Evolutionary conservation across 176 grass and related monocot genomes (phyloP), one percentile per base, ranked within the genome.

Genomic region (Avena sativa): DNA sequence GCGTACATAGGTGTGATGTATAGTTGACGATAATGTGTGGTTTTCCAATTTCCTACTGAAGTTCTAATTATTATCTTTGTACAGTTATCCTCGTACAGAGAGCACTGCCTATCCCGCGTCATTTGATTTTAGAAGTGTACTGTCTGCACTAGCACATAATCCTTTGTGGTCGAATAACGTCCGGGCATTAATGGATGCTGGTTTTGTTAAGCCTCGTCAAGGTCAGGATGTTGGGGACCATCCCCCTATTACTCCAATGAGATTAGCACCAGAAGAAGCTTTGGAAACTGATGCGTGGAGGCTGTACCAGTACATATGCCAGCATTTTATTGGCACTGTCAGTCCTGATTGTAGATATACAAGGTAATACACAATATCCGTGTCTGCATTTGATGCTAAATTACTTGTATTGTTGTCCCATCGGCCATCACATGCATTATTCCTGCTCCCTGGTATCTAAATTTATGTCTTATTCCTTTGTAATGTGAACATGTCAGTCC

Each of bases 51-150:
- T 19, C 43, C 59, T 81, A 48, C 68, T 78, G 3, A 56, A 79
- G 63, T 69, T 73, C 73, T 85, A 58, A 81, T 47, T 20, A 20
- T 48, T 81, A 71, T 84, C 75, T 87, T 90, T 88, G 79, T 84
- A 82, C 87, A 98, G 96, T 85, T 98, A 98, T 86, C 96, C 96
- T 47, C 93, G 96, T 76, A 98, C 96, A 84, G 96, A 98, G 90
- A 95, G 93, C 88, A 98, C 93, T 79, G 86, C 96, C 5, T 98
- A 98, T 86, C 96, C 93, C 30, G 25, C 90, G 20, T 98, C 96
- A 80, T 98, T 98, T 81, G 96, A 98, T 83, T 98, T 98, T 90
- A 95, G 79, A 89, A 84, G 83, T 84, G 85, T 84, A 65, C 93
- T 98, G 79, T 62, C 87, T 89, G 80, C 83, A 20, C 87, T 95